Evolutionary conservation across 2,329 filamentous ascomycete species (phyloP).

Genomic region (Aspergillus sp.): DNA sequence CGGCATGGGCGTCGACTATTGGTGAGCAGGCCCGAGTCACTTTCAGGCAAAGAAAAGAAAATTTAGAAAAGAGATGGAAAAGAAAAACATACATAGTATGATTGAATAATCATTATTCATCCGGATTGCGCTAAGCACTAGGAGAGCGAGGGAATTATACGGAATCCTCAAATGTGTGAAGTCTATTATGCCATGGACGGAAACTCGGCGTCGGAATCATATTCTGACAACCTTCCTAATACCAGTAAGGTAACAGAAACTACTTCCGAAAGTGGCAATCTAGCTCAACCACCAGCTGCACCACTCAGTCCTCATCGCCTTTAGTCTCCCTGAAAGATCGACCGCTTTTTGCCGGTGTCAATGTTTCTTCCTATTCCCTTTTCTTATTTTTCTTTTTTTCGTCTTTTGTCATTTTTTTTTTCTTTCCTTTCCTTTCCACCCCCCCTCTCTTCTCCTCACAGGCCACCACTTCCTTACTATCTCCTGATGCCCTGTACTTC

Average conservation of each 20-base stretch:
- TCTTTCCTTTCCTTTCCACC: too few relatives aligned
- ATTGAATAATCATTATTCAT: background rate
- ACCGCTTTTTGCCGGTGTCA: background rate
- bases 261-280: background rate
- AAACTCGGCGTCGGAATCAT: background rate
- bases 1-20: background rate
- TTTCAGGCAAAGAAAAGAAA: background rate
- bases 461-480: background rate
- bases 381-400: too few relatives aligned
- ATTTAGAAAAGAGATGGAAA: too few relatives aligned
- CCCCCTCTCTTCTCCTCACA: too few relatives aligned
- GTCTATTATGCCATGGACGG: background rate
- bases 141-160: background rate
- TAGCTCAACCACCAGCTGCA: background rate
- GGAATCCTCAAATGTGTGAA: background rate
- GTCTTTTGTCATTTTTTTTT: too few relatives aligned
- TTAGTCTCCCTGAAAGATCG: background rate
- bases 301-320: background rate
- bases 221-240: background rate
- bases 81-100: background rate
- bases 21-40: conserved; percentile 7
- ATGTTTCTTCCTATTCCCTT: background rate
- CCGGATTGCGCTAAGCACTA: background rate
- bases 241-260: background rate
- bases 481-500: background rate